phyloP scores from a whole-genome alignment of 495 filamentous ascomycete species.

The Hypoxylon crocopeplum region DNA sequence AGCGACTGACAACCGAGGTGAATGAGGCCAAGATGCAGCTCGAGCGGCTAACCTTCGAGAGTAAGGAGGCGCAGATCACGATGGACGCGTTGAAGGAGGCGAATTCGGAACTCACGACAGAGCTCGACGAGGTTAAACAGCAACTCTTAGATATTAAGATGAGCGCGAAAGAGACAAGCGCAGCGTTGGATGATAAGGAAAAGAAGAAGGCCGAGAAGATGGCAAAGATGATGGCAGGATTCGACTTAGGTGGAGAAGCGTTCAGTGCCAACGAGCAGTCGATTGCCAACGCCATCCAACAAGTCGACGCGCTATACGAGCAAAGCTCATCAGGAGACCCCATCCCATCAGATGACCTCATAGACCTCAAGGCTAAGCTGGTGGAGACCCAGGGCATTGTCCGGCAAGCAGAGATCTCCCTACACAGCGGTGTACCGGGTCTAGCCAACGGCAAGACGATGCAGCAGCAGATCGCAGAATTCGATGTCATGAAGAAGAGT shows the following conservation, averaged over 20 bases:
- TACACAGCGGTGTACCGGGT: conserved; percentile 58
- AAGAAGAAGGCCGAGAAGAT: conserved; percentile 98
- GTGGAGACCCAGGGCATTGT: conserved; percentile 91
- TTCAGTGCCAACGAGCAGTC: conserved; percentile 90
- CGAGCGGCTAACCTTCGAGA: conserved; percentile 92
- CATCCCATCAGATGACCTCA: conserved; percentile 80
- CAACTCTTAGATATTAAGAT: conserved; percentile 94
- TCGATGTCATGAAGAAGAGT: conserved; percentile 99
- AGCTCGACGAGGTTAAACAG: conserved; percentile 95
- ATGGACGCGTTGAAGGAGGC: conserved; percentile 98
- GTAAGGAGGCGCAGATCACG: conserved; percentile 94
- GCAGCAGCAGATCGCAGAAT: conserved; percentile 96
- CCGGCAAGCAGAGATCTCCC: conserved; percentile 86
- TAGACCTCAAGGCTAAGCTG: conserved; percentile 75
- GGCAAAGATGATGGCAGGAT: conserved; percentile 99
- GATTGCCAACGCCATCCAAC: conserved; percentile 80
- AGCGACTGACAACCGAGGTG: conserved; percentile 79
- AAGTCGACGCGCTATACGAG: conserved; percentile 79
- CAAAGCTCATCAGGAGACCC: conserved; percentile 76
- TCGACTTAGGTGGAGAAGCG: conserved; percentile 87
- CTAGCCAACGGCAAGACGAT: conserved; percentile 86
- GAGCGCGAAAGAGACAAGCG: conserved; percentile 90
- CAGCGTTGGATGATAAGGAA: conserved; percentile 92
- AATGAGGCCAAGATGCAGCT: conserved; percentile 95
- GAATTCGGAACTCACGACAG: conserved; percentile 86